These are phyloP conservation scores for Alternaria ethzedia DNA, from an alignment of 2,329 filamentous ascomycete species.

Conservation along the genomic window DNA sequence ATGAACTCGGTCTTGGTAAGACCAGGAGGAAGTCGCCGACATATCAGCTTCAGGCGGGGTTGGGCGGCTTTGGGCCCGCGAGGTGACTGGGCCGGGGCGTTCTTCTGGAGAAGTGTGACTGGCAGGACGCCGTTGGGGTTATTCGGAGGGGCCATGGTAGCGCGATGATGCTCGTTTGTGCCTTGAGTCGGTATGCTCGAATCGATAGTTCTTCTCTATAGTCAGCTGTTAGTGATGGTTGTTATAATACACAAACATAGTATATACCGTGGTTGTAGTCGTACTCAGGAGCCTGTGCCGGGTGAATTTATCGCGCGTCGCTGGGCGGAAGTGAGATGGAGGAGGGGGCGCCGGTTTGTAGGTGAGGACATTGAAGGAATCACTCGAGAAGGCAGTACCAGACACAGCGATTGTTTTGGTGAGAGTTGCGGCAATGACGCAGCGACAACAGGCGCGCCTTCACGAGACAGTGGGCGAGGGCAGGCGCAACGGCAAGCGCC, in stretches of 20 bases:
- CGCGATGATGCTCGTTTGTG: neutral
- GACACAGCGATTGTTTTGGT: constrained; percentile 3
- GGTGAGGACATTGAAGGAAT: constrained; percentile 1
- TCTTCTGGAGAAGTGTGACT: constrained; percentile 47
- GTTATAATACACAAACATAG: neutral
- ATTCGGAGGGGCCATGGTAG: constrained; percentile 37
- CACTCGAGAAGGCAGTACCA: neutral
- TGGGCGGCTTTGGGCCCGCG: constrained; percentile 53
- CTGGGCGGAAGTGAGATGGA: constrained; percentile 1
- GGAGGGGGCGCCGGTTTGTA: constrained; percentile 1
- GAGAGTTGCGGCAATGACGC: constrained; percentile 18
- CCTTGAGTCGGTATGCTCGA: neutral
- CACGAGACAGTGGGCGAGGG: neutral
- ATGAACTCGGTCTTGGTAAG: constrained; percentile 82
- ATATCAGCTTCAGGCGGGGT: constrained; percentile 80
- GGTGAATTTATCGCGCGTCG: neutral
- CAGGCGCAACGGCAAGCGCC: constrained; percentile 24
- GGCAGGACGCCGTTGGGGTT: constrained; percentile 50
- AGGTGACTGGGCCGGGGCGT: constrained; percentile 34
- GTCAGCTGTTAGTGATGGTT: neutral
- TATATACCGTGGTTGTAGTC: neutral
- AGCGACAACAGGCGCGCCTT: constrained; percentile 9
- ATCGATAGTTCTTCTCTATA: neutral
- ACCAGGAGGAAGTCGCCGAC: constrained; percentile 84
- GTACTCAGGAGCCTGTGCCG: neutral